phyloP scores from a whole-genome alignment of 805 yeast species.

The Sporopachydermia lactativora region DNA sequence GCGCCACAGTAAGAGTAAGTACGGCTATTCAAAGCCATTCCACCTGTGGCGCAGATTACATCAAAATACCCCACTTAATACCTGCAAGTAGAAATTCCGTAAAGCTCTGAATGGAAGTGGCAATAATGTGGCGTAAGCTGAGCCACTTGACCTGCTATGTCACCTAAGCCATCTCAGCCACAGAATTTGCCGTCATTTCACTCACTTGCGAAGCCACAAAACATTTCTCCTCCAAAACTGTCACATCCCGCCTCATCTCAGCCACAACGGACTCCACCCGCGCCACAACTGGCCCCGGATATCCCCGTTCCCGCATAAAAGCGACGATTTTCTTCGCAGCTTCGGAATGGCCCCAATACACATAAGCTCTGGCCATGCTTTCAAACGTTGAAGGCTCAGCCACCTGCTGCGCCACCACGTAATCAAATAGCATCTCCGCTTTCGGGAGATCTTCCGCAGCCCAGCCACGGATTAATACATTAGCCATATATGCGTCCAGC shows the following conservation, averaged over 20 bases:
- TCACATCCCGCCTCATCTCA: constrained; percentile 4
- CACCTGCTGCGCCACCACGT: constrained; percentile 9
- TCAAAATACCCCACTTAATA: too few species aligned
- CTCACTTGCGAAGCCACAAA: too few species aligned
- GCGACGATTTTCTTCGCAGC: constrained; percentile 12
- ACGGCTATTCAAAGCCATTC: too few species aligned
- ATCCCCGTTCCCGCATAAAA: constrained; percentile 13
- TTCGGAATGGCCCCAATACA: constrained; percentile 12
- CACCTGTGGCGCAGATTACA: too few species aligned
- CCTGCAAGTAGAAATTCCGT: too few species aligned
- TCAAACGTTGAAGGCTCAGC: constrained; percentile 23
- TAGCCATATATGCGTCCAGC: constrained; percentile 20
- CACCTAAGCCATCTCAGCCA: too few species aligned
- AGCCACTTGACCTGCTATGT: too few species aligned
- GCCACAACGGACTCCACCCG: constrained; percentile 9
- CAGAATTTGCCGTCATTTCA: too few species aligned
- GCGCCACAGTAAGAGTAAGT: too few species aligned
- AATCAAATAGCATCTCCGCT: constrained; percentile 16
- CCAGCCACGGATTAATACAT: constrained; percentile 21
- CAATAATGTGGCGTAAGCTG: too few species aligned
- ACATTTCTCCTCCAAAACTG: constrained; percentile 2
- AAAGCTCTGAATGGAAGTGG: too few species aligned
- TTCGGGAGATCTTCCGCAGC: constrained; percentile 15
- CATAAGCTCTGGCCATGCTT: constrained; percentile 19
- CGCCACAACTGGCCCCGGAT: constrained; percentile 19